Evolutionary conservation across 2,329 filamentous ascomycete species (phyloP), one percentile per base, ranked within the genome.

Genomic region (Dactylella cylindrospora): DNA sequence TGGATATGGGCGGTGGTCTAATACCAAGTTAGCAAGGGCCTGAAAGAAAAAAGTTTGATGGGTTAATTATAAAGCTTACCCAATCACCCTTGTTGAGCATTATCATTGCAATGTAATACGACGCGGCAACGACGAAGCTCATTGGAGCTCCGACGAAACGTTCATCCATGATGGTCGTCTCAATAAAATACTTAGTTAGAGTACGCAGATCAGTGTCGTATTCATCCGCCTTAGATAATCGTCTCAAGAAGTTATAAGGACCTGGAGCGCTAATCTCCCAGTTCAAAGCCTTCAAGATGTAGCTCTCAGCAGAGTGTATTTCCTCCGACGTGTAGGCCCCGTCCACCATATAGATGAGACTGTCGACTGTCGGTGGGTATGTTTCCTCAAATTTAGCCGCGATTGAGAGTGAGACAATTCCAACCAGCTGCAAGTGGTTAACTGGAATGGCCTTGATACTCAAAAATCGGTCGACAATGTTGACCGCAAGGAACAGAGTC

Each of bases 361-460:
- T 93, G 64, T 86, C 82, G 17, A 98, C 84, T 0, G 91, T 19
- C 90, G 93, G 73, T 90, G 95, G 38, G 74, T 95, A 95, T 77
- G 98, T 96, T 76, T 98, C 93, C 74, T 98, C 93, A 71, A 96
- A 98, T 75, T 98, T 98, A 68, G 93, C 88, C 9, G 93, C 93
- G 62, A 98, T 85, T 69, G 97, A 90, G 67, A 98, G 86, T 20
- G 93, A 93, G 3, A 93, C 97, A 17, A 93, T 91, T 39, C 93
- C 93, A 45, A 97, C 93, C 12, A 98, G 82, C 76, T 98, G 93
- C 38, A 98, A 80, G 76, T 97, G 97, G 64, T 86, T 88, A 10
- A 97, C 81, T 1, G 93, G 97, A 26, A 98, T 90, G 29, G 96
- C 84, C 77, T 98, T 98, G 77, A 82, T 83, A 1, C 90, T 93